These are phyloP conservation scores for Ustilago loliicola DNA, from an alignment of 1,284 basidiomycete species.

Conservation along the genomic window DNA sequence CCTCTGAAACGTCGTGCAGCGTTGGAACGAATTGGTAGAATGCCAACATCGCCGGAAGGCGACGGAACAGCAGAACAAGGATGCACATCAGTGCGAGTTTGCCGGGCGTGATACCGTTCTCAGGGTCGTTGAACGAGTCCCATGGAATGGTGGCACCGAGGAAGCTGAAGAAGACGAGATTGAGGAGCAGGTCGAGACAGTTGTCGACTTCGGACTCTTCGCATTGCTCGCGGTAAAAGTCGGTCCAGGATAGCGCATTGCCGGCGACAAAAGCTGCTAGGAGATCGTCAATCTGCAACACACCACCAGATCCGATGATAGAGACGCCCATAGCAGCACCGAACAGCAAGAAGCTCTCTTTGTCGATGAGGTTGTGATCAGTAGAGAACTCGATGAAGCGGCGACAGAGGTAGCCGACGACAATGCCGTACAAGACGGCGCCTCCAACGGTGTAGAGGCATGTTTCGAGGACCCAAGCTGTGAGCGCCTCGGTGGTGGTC, in stretches of 20 bases:
- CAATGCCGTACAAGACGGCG: conserved; percentile 45
- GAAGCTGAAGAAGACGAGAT: conserved; percentile 70
- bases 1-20: conserved; percentile 61
- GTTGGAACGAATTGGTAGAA: conserved; percentile 66
- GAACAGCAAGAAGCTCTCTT: conserved; percentile 62
- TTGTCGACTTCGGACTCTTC: conserved; percentile 65
- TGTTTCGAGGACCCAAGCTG: conserved; percentile 50
- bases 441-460: conserved; percentile 54
- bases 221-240: conserved; percentile 64
- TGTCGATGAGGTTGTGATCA: conserved; percentile 59
- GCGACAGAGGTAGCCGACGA: conserved; percentile 56
- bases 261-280: conserved; percentile 63
- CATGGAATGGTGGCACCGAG: conserved; percentile 65
- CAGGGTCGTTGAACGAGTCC: conserved; percentile 57
- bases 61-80: conserved; percentile 71
- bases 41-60: conserved; percentile 66
- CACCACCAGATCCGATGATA: conserved; percentile 58
- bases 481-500: conserved; percentile 45
- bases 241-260: conserved; percentile 62
- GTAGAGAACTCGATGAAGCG: conserved; percentile 55
- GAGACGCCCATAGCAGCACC: conserved; percentile 60
- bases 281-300: conserved; percentile 58
- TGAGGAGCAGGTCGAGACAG: conserved; percentile 61
- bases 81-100: conserved; percentile 71
- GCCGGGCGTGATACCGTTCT: conserved; percentile 68